Conservation (phyloP, 2,329 filamentous ascomycete species). For the Diaporthe vaccinii region DNA sequence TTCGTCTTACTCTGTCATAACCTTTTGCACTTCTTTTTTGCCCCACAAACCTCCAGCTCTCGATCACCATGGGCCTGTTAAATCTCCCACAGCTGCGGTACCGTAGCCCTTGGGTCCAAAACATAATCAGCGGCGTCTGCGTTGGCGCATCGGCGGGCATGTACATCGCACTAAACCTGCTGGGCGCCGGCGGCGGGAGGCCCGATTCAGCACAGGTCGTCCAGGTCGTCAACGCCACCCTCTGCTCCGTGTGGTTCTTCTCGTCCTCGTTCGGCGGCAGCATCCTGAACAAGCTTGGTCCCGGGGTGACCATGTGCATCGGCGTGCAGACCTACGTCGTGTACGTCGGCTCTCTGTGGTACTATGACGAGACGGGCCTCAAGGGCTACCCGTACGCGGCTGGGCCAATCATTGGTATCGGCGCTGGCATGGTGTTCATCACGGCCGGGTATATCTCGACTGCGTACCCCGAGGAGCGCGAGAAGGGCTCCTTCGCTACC, state of each 20-base stretch:
- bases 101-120: conserved; percentile 11
- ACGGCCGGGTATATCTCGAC: conserved; percentile 50
- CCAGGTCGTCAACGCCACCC: conserved; percentile 47
- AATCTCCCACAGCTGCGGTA: conserved; percentile 14
- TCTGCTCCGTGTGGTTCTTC: conserved; percentile 49
- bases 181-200: conserved; percentile 48
- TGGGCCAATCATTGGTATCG: conserved; percentile 46
- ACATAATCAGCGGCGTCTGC: conserved; percentile 22
- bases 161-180: conserved; percentile 36
- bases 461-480: conserved; percentile 51
- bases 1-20: background rate
- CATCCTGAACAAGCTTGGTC: conserved; percentile 47
- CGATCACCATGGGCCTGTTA: background rate
- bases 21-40: background rate
- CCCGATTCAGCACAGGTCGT: conserved; percentile 46
- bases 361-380: conserved; percentile 24
- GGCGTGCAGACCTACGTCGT: conserved; percentile 25
- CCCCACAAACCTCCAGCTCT: accelerated
- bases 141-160: conserved; percentile 20
- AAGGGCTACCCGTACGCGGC: conserved; percentile 14
- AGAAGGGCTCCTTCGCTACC: conserved; percentile 49
- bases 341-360: conserved; percentile 33
- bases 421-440: conserved; percentile 49
- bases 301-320: conserved; percentile 42
- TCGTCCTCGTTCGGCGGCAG: conserved; percentile 46